Base-by-base conservation (phyloP, 108 stramenopile genomes). In the Schizochytrium sp. region DNA sequence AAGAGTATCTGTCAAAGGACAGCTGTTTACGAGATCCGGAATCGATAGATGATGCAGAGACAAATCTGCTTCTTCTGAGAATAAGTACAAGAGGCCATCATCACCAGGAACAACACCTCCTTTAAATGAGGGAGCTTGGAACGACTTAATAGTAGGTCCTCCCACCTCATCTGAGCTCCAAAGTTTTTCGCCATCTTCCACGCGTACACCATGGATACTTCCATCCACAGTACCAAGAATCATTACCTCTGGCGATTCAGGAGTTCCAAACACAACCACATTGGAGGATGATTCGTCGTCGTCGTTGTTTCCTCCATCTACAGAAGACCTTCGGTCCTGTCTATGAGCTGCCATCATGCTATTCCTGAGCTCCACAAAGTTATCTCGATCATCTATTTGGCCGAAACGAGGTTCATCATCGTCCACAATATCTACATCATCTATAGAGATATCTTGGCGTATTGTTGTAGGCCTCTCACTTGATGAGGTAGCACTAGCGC, bases 71-170 rank as follows among this genome's bases (percentile, higher is more conserved):
- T 83, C 76, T 55, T 83, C 76, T 0, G 76, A 83, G 3, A 83
- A 83, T 55, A 83, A 12, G 55, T 83, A 83, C 17, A 83, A 53
- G 10, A 47, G 76, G 47, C 76, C 76, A 40, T 83, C 76, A 10
- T 83, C 76, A 12, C 76, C 76, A 42, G 76, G 76, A 38, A 83
- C 76, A 40, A 83, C 76, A 38, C 76, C 76, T 5, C 76, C 76
- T 53, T 55, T 83, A n/a, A 49, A 49, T 19, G 76, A 83, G 47
- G 47, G 50, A 13, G 76, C 53, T 53, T 83, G 76, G n/a, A 83
- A 83, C 0, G 50, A 55, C 40, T 83, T 83, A 53, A 83, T 83
- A 38, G 76, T 83, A n/a, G 76, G 76, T 40, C 76, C 76, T 2
- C 76, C 76, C 5, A 83, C 76, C 15, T 83, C 76, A 55, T 83